phyloP scores from a whole-genome alignment of 441 rosid species.

The Brassica hybrid region DNA sequence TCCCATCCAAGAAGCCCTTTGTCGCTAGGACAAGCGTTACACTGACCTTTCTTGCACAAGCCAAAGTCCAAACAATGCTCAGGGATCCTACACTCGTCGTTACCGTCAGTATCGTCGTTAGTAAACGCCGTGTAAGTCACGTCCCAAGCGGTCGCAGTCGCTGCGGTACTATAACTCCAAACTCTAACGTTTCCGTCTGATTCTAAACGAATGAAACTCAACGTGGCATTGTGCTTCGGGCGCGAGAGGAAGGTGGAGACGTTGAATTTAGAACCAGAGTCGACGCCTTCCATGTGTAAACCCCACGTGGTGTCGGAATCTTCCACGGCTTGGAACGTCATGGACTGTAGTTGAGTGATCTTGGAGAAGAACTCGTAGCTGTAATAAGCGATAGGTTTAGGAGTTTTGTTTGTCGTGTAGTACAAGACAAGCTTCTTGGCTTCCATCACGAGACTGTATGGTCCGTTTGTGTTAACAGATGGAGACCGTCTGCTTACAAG shows the following conservation, averaged over 20 bases:
- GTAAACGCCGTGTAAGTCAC: conserved; percentile 54
- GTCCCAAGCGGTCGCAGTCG: conserved; percentile 52
- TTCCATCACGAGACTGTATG: conserved; percentile 56
- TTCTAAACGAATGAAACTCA: conserved; percentile 56
- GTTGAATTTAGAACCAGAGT: conserved; percentile 31
- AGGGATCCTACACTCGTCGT: conserved; percentile 60
- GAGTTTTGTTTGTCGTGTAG: conserved; percentile 52
- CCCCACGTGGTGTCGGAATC: conserved; percentile 38
- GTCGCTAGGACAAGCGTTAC: conserved; percentile 65
- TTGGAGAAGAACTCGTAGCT: conserved; percentile 45
- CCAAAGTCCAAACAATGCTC: conserved; percentile 61
- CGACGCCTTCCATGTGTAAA: conserved; percentile 20
- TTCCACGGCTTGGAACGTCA: conserved; percentile 41
- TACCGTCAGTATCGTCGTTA: conserved; percentile 41
- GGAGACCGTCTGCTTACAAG: conserved; percentile 59
- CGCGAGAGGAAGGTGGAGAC: conserved; percentile 35
- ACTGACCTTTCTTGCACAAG: conserved; percentile 61
- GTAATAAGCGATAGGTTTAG: conserved; percentile 49
- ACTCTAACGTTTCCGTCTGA: conserved; percentile 61
- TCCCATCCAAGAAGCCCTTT: conserved; percentile 63
- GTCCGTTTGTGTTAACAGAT: conserved; percentile 49
- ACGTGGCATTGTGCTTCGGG: conserved; percentile 58
- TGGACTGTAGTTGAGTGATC: conserved; percentile 23
- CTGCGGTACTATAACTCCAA: conserved; percentile 51
- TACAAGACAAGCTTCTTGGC: conserved; percentile 51